These are phyloP conservation scores for Brassica juncea DNA, from an alignment of 345 rosid species.

Conservation along the genomic window DNA sequence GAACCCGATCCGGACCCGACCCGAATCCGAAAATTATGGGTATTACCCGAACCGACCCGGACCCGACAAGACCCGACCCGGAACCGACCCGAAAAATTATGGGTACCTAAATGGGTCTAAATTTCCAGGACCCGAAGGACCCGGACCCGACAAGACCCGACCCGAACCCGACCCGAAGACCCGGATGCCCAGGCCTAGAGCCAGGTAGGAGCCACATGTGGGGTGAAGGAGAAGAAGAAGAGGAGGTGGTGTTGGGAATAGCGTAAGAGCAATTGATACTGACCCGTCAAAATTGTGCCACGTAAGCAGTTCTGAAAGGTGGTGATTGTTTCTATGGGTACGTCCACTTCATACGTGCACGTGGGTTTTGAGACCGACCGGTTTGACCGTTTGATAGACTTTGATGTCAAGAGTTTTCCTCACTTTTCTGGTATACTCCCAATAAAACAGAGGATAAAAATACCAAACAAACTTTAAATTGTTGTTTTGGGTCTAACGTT, in stretches of 20 bases:
- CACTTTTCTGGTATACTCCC: conserved; percentile 18
- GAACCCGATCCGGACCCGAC: too few relatives aligned
- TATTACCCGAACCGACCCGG: too few relatives aligned
- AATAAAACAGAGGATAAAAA: background rate
- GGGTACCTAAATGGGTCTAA: too few relatives aligned
- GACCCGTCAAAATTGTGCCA: conserved; percentile 20
- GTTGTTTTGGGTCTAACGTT: background rate
- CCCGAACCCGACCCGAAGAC: too few relatives aligned
- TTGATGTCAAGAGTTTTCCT: conserved; percentile 26
- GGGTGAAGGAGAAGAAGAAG: background rate
- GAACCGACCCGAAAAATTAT: too few relatives aligned
- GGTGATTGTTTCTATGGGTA: conserved; percentile 9
- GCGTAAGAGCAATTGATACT: conserved; percentile 28
- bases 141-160: too few relatives aligned
- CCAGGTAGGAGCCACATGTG: background rate
- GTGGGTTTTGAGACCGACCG: conserved; percentile 39
- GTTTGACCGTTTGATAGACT: conserved; percentile 30
- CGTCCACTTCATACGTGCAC: conserved; percentile 40
- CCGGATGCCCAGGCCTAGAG: too few relatives aligned
- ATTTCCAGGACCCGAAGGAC: too few relatives aligned
- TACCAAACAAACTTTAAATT: background rate
- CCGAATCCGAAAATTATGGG: too few relatives aligned
- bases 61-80: too few relatives aligned
- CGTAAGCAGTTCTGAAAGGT: conserved; percentile 26
- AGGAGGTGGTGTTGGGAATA: conserved; percentile 16